Base-by-base conservation (phyloP, 345 rosid species). In the Odontarrhena argentea region DNA sequence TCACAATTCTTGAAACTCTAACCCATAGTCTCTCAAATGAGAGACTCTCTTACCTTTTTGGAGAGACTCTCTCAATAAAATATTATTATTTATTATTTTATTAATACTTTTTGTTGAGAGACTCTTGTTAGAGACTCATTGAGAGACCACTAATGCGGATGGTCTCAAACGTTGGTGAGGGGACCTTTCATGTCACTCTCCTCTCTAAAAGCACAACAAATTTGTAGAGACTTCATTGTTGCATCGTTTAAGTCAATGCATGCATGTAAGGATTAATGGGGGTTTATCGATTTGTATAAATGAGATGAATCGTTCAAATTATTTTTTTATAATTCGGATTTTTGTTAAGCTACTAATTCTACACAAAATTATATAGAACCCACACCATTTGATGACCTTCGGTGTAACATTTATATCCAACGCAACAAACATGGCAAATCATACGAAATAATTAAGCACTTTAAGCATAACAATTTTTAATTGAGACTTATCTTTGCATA, bases 121-220 rank as follows among this genome's bases (percentile, higher is more conserved):
- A n/a, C n/a, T n/a, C n/a, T n/a, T n/a, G n/a, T n/a, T n/a, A n/a
- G n/a, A n/a, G n/a, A n/a, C n/a, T n/a, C n/a, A n/a, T n/a, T n/a
- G n/a, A n/a, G n/a, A n/a, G n/a, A n/a, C n/a, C n/a, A n/a, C n/a
- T n/a, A n/a, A n/a, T n/a, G n/a, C n/a, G n/a, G n/a, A n/a, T n/a
- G n/a, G n/a, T n/a, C n/a, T n/a, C 62, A 54, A 69, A 60, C 37
- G 28, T 60, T 43, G 24, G 8, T 4, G 68, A 50, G 74, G 74
- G 74, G 68, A 70, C 74, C 63, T 47, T 61, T 53, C 55, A 61
- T 70, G 68, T 45, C 68, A 60, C 62, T 43, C 40, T 9, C 55
- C 35, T 35, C 52, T 69, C 74, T 52, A 60, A 53, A 43, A 43
- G 22, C 54, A 52, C 62, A 52, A 60, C 38, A 60, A 53, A 47